A percentile compares a stretch with the other conserved stretches of the same genome.
Evolutionary conservation across 176 grass and related monocot genomes (phyloP).

Genomic region (Pontederia crassipes): DNA sequence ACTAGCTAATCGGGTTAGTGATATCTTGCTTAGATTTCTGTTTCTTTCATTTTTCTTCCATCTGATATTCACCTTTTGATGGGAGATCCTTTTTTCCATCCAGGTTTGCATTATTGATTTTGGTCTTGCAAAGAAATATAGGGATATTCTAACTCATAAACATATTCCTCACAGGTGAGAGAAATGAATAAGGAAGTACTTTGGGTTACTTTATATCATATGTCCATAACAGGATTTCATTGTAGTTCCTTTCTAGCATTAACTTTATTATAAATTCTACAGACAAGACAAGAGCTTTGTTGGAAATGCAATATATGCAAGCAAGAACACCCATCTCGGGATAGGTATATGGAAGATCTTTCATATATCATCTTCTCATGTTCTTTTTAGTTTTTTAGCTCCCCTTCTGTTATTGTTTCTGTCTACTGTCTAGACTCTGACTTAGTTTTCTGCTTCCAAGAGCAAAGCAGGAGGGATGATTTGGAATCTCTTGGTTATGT

Average conservation of each 20-base stretch:
- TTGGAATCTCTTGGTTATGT: conserved; percentile 96
- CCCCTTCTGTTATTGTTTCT: not conserved
- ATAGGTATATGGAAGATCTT: conserved; percentile 41
- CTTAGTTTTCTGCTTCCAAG: conserved; percentile 31
- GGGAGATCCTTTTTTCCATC: not conserved
- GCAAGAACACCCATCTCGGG: conserved; percentile 93
- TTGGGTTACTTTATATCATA: not conserved
- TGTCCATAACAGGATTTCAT: not conserved
- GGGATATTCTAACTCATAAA: conserved; percentile 50
- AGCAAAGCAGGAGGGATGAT: conserved; percentile 96
- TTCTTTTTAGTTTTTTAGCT: not conserved
- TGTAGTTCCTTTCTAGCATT: not conserved
- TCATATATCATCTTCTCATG: not conserved
- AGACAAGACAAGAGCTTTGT: conserved; percentile 94
- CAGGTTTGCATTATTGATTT: conserved; percentile 95
- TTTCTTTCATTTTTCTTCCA: not conserved
- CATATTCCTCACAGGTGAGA: conserved; percentile 87
- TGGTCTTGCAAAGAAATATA: conserved; percentile 89
- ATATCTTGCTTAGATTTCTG: not conserved
- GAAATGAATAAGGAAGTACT: not conserved
- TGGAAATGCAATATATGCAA: conserved; percentile 89
- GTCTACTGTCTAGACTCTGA: conserved; percentile 1
- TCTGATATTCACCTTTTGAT: not conserved
- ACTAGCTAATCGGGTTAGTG: conserved; percentile 53
- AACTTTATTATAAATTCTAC: conserved; percentile 26